Evolutionary conservation across 768 basidiomycete species (phyloP).

Genomic region (Kwoniella bestiolae): DNA sequence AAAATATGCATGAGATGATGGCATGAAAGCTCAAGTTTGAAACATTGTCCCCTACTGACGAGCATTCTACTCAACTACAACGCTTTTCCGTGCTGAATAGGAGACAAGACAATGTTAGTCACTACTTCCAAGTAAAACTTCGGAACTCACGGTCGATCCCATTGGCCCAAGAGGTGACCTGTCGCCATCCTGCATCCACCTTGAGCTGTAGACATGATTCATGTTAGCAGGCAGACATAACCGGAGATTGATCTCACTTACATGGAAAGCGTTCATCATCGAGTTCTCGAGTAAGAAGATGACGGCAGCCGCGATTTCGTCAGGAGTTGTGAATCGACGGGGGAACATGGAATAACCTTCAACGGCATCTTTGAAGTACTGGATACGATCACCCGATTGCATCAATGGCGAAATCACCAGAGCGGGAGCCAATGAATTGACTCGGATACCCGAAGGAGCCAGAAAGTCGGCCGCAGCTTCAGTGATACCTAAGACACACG

Average conservation of each 20-base stretch:
- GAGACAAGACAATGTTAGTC: neutral
- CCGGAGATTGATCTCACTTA: neutral
- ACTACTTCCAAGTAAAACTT: neutral
- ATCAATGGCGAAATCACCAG: conserved; percentile 4
- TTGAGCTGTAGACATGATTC: neutral
- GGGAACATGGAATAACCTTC: conserved; percentile 24
- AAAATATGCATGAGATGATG: neutral
- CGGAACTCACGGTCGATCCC: neutral
- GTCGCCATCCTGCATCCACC: conserved; percentile 7
- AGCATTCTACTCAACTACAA: neutral
- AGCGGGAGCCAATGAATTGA: conserved; percentile 37
- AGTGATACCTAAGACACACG: conserved; percentile 5
- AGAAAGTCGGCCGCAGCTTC: conserved; percentile 41
- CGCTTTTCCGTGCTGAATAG: neutral
- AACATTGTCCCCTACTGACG: no score
- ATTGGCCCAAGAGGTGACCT: neutral
- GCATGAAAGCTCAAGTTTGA: neutral
- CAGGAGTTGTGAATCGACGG: conserved; percentile 3
- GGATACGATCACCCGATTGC: neutral
- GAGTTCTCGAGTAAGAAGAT: conserved; percentile 29
- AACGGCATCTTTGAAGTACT: conserved; percentile 22
- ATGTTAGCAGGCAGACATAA: neutral
- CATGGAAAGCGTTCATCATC: conserved; percentile 25
- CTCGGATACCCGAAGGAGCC: conserved; percentile 49
- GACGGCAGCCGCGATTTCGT: conserved; percentile 18